Base-by-base conservation (phyloP, 257 asterid genomes). In the Rauvolfia tetraphylla region DNA sequence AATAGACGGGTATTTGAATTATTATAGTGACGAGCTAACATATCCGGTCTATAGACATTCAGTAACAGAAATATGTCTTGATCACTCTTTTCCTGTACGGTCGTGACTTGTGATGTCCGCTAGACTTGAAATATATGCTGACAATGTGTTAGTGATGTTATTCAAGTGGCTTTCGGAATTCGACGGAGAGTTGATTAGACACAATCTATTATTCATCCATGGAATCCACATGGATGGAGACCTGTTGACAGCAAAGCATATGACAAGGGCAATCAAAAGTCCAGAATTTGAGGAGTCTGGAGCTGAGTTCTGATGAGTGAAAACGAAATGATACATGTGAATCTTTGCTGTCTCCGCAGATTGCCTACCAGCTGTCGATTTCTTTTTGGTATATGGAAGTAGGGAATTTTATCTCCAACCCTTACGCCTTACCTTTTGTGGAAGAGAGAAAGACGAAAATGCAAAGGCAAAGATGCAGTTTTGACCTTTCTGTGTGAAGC, bases 251-350 rank as follows among this genome's bases (percentile, higher is more conserved):
- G 25, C 61, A 29, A 68, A 23, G 25, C 58, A 25, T 20, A 3
- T 13, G 20, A 75, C 4, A 63, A 48, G 42, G 49, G 73, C 79
- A 62, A 22, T 25, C 42, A 62, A 18, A 61, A 48, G 53, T 46
- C 36, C 15, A 68, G 27, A 66, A 67, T 34, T 58, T 17, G 39
- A 38, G 34, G 57, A 34, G 20, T 36, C 20, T 20, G 42, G 73
- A 38, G 14, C 29, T 48, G 57, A 56, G 33, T 33, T 62, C 17
- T 62, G 42, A 3, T 33, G 3, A 22, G 22, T 1, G 31, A 56
- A 20, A 38, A 38, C 4, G 33, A 76, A 59, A 61, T 17, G 80
- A 77, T 76, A 67, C 87, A 81, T 76, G 86, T 86, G 89, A 83
- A 78, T 33, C 36, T 73, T 58, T 59, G 80, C 10, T 57, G 81